A percentile compares a stretch with the other conserved stretches of the same genome.
Conservation (phyloP, 805 yeast genomes). For the Debaryomyces prosopidis region DNA sequence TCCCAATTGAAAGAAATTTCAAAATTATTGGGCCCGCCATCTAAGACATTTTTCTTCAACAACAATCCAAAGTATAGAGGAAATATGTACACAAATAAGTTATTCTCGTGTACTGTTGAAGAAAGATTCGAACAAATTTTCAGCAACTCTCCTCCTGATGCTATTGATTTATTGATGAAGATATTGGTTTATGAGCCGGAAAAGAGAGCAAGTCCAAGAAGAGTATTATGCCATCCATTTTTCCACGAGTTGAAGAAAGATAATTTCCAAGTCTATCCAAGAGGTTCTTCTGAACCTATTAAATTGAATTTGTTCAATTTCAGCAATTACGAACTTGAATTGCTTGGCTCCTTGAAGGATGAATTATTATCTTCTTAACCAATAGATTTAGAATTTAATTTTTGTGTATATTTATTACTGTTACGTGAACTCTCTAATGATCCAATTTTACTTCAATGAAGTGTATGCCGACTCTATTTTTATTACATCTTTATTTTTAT, state of each 20-base stretch:
- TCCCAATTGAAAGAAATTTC: conserved; percentile 89
- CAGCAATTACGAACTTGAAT: conserved; percentile 64
- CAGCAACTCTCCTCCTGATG: conserved; percentile 75
- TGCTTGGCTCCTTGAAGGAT: conserved; percentile 40
- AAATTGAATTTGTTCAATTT: conserved; percentile 62
- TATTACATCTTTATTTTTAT: neutral
- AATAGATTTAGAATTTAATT: too few relatives aligned
- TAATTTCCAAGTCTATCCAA: conserved; percentile 53
- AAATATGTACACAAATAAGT: conserved; percentile 65
- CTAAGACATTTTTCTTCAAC: conserved; percentile 64
- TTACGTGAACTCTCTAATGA: too few relatives aligned
- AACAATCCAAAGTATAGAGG: conserved; percentile 78
- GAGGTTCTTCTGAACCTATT: conserved; percentile 46
- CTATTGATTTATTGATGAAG: conserved; percentile 77
- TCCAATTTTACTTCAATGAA: neutral
- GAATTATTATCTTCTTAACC: conserved; percentile 20
- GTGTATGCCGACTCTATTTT: neutral
- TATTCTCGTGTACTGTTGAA: conserved; percentile 55
- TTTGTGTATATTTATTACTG: too few relatives aligned
- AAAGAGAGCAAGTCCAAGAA: conserved; percentile 73
- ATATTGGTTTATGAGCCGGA: conserved; percentile 91
- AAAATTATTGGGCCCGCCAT: conserved; percentile 87
- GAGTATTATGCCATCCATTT: conserved; percentile 84
- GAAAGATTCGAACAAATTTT: conserved; percentile 52
- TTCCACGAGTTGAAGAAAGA: conserved; percentile 78